These are phyloP conservation scores for Pichia pseudocactophila DNA, from an alignment of 805 yeast genomes.

Conservation along the genomic window DNA sequence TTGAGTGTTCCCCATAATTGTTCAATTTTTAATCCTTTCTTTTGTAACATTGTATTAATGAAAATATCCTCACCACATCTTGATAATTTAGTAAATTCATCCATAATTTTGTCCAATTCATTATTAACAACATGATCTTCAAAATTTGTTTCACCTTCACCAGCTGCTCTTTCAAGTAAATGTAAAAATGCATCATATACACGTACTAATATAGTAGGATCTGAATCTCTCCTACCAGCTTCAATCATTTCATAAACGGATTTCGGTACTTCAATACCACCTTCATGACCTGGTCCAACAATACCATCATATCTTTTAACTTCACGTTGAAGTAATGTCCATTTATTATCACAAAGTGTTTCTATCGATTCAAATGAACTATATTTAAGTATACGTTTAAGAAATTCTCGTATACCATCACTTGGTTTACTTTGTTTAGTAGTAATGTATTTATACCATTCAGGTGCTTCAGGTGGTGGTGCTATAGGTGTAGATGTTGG, in stretches of 20 bases:
- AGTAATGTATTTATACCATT: background rate
- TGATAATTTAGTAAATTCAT: background rate
- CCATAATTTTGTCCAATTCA: background rate
- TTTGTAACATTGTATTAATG: too few relatives aligned
- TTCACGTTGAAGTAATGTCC: slow-evolving; percentile 8
- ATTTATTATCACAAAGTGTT: slow-evolving; percentile 16
- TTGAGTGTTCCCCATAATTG: too few relatives aligned
- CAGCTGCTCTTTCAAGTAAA: background rate
- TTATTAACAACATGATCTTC: background rate
- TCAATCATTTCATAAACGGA: background rate
- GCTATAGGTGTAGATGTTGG: too few relatives aligned
- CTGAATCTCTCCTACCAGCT: background rate
- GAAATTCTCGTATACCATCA: background rate
- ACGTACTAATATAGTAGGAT: background rate
- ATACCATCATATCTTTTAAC: slow-evolving; percentile 18
- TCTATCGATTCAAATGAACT: slow-evolving; percentile 12
- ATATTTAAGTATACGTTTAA: slow-evolving; percentile 8
- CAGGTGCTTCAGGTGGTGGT: too few relatives aligned
- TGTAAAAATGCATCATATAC: background rate
- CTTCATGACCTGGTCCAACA: slow-evolving; percentile 2
- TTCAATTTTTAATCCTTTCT: too few relatives aligned
- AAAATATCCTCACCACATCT: too few relatives aligned
- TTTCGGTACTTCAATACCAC: background rate
- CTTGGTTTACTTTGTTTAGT: background rate
- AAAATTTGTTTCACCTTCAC: background rate